Conservation (phyloP, 2,329 filamentous ascomycete species). For the Claviceps capensis region DNA sequence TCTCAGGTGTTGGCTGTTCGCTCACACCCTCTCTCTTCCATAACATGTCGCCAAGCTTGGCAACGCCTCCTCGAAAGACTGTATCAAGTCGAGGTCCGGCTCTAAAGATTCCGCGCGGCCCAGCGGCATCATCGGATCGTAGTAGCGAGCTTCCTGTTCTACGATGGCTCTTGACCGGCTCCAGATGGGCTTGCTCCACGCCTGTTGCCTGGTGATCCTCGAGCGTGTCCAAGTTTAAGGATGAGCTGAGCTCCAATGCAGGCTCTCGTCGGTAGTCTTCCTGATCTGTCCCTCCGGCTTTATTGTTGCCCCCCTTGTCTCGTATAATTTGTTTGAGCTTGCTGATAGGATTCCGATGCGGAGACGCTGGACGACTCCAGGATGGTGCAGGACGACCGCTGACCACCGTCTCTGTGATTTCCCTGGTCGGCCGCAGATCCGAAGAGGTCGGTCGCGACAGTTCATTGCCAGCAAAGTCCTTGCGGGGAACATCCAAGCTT, state of each 20-base stretch:
- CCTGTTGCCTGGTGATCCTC: constrained; percentile 20
- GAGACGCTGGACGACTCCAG: constrained; percentile 49
- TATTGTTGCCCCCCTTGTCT: constrained; percentile 31
- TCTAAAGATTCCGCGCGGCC: constrained; percentile 59
- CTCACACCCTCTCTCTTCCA: constrained; percentile 36
- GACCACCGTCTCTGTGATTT: constrained; percentile 41
- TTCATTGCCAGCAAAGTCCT: constrained; percentile 28
- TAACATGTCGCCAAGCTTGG: constrained; percentile 41
- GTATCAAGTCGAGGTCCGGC: constrained; percentile 55
- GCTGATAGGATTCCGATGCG: constrained; percentile 43
- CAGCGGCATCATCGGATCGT: constrained; percentile 19
- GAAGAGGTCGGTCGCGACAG: constrained; percentile 38
- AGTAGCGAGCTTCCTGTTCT: constrained; percentile 35
- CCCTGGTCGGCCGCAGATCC: constrained; percentile 30
- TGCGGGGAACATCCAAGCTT: constrained; percentile 34
- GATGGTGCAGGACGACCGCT: constrained; percentile 50
- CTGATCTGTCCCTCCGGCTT: constrained; percentile 23
- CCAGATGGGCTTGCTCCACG: constrained; percentile 10
- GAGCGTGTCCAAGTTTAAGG: constrained; percentile 10
- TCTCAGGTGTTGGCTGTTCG: constrained; percentile 21
- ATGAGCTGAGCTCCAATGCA: constrained; percentile 14
- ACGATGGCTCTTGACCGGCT: constrained; percentile 22
- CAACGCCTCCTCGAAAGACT: constrained; percentile 47
- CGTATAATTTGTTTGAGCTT: constrained; percentile 43
- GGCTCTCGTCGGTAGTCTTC: constrained; percentile 15